Base-by-base conservation (phyloP, 2,329 filamentous ascomycete species). In the Alternaria rosae region DNA sequence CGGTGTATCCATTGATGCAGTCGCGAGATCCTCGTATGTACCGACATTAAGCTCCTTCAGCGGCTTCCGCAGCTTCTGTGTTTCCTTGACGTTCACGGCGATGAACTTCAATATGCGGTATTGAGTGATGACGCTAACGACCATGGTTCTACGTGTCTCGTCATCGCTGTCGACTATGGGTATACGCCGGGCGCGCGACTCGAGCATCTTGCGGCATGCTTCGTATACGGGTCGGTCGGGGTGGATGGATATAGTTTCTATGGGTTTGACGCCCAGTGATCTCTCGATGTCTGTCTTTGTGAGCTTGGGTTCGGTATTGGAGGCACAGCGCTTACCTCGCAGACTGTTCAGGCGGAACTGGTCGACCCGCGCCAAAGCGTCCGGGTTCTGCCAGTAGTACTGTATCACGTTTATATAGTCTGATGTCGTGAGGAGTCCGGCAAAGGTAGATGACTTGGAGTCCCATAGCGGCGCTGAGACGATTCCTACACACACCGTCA, bases 381-480 rank as follows among this genome's bases (percentile, higher is more conserved):
- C 92, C 3, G 94, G 95, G 72, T 95, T 96, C 80, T 98, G 94
- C 85, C 93, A 97, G 84, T 99, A 98, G 82, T 99, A 99, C 79
- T 98, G 94, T 42, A 99, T 97, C 59, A 99, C 91, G 76, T 99
- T 99, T 82, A 99, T 96, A 79, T 95, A 99, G 82, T 99, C 95
- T 64, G 93, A 97, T 66, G 93, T 95, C 26, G 95, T 99, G 68
- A 99, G 86, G 51, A 99, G 87, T 41, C 95, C 95, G 42, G 94
- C 95, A 80, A 98, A 99, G 35, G 91, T 93, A 25, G 94, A 97
- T 5, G 90, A 92, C 68, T 92, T 91, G 25, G 94, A 97, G 80
- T 99, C 94, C 95, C 95, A 99, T 68, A 99, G 84, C 53, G 95
- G 95, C 54, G 95, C 95, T 28, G 95, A 99, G 58, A 99, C 95